Evolutionary conservation across 371 early-diverging fungal genomes (phyloP).

Genomic region (Dinochytrium kinnereticum): DNA sequence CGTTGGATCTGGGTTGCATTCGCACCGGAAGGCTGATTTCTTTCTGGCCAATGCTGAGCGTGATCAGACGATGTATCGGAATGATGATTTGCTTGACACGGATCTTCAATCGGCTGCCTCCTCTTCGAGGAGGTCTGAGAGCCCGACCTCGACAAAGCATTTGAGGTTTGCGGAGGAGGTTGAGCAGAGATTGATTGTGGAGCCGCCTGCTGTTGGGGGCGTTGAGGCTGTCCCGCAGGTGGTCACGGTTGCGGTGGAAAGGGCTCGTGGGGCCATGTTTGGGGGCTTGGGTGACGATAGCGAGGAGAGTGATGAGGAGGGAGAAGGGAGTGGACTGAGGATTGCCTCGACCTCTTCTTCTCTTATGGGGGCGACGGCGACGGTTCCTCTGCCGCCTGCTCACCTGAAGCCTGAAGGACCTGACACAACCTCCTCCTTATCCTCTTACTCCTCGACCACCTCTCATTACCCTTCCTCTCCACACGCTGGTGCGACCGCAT

Average conservation of each 20-base stretch:
- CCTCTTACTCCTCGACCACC: not conserved
- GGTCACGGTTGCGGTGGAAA: not conserved
- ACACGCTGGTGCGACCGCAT: not conserved
- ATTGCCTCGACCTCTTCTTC: not conserved
- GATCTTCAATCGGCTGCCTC: not conserved
- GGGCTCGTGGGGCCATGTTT: not conserved
- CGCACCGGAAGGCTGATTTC: conserved; percentile 31
- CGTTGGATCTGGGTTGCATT: conserved; percentile 2
- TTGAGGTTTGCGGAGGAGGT: conserved; percentile 26
- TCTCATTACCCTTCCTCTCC: not conserved
- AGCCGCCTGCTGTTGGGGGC: no score
- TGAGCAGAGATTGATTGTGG: conserved; percentile 20
- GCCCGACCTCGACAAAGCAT: conserved; percentile 12
- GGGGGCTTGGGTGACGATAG: not conserved
- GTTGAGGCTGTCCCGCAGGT: no score
- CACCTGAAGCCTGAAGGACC: conserved; percentile 13
- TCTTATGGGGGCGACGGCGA: not conserved
- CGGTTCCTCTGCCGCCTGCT: conserved; percentile 9
- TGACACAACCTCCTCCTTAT: not conserved
- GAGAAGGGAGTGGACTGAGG: not conserved
- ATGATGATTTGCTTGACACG: conserved; percentile 6
- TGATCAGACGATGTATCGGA: conserved; percentile 19
- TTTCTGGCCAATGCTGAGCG: conserved; percentile 34
- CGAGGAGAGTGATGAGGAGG: not conserved
- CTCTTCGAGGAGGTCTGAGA: conserved; percentile 8